Percentiles rank a stretch among this genome's conserved stretches.
These are phyloP conservation scores for Capsicum baccatum DNA, from an alignment of 257 asterid species.

Conservation along the genomic window DNA sequence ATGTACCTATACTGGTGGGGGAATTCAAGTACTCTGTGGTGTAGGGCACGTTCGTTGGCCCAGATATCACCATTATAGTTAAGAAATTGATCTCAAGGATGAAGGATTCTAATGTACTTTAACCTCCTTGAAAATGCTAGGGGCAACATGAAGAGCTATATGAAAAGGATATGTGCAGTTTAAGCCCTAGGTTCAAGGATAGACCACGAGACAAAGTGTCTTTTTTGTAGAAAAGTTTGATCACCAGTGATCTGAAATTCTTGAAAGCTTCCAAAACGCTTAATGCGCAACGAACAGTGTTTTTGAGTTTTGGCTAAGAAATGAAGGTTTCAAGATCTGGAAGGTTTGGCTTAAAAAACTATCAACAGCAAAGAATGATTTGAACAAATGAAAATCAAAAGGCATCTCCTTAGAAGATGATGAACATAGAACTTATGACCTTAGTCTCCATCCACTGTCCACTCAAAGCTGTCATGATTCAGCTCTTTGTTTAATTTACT, in stretches of 20 bases:
- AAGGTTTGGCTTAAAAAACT: not conserved
- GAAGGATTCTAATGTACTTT: too few relatives aligned
- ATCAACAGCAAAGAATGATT: not conserved
- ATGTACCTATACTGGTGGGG: not conserved
- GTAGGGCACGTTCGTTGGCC: not conserved
- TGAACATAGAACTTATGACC: not conserved
- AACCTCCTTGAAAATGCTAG: not conserved
- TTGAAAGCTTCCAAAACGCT: not conserved
- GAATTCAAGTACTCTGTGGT: not conserved
- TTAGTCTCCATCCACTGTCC: not conserved
- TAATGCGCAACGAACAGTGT: not conserved
- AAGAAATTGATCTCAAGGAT: too few relatives aligned
- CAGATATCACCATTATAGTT: not conserved
- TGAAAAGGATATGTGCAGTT: not conserved
- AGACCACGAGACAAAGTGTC: not conserved
- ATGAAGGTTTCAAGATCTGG: not conserved
- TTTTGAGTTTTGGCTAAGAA: not conserved
- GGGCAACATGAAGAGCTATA: not conserved
- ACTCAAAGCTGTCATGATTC: not conserved
- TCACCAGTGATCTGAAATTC: not conserved
- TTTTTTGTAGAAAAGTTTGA: not conserved
- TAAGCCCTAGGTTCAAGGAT: not conserved
- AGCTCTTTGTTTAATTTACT: not conserved
- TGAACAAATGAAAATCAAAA: not conserved
- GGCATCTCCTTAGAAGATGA: not conserved